Evolutionary conservation across 306 rosid genomes (phyloP).

Genomic region (Vigna radiata): DNA sequence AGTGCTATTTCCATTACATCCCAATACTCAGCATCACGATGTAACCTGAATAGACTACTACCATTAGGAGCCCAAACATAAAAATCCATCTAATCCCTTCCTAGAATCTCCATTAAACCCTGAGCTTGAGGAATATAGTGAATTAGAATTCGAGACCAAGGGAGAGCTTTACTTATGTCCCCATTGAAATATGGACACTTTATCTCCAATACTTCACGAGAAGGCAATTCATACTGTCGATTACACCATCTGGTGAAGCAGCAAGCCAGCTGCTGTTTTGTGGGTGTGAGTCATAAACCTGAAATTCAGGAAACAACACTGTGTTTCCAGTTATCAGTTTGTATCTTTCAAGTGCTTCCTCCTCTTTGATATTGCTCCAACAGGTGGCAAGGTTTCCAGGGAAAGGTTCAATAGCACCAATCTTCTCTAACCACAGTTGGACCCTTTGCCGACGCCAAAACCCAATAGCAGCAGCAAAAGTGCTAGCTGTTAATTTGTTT

Average conservation of each 20-base stretch:
- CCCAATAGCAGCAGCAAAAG: constrained; percentile 81
- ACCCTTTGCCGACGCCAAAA: constrained; percentile 70
- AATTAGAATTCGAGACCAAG: constrained; percentile 75
- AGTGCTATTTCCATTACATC: constrained; percentile 62
- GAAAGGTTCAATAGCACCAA: constrained; percentile 80
- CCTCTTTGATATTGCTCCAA: constrained; percentile 89
- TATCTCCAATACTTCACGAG: constrained; percentile 72
- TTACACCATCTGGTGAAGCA: constrained; percentile 82
- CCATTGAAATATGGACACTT: constrained; percentile 80
- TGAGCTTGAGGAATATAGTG: constrained; percentile 85
- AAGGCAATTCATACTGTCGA: constrained; percentile 70
- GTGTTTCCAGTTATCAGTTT: constrained; percentile 77
- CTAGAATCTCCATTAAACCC: constrained; percentile 88
- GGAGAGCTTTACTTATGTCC: constrained; percentile 63
- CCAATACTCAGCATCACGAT: constrained; percentile 75
- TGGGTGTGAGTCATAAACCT: constrained; percentile 57
- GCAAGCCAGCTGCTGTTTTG: constrained; percentile 72
- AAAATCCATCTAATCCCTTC: constrained; percentile 87
- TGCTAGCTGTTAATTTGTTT: constrained; percentile 82
- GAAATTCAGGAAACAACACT: constrained; percentile 78
- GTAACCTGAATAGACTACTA: constrained; percentile 75
- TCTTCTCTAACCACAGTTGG: constrained; percentile 82
- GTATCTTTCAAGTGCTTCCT: constrained; percentile 88
- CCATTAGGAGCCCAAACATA: constrained; percentile 91
- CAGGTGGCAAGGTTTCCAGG: constrained; percentile 80